These are phyloP conservation scores for Phtheirospermum japonicum DNA, from an alignment of 257 asterid genomes.

Conservation along the genomic window DNA sequence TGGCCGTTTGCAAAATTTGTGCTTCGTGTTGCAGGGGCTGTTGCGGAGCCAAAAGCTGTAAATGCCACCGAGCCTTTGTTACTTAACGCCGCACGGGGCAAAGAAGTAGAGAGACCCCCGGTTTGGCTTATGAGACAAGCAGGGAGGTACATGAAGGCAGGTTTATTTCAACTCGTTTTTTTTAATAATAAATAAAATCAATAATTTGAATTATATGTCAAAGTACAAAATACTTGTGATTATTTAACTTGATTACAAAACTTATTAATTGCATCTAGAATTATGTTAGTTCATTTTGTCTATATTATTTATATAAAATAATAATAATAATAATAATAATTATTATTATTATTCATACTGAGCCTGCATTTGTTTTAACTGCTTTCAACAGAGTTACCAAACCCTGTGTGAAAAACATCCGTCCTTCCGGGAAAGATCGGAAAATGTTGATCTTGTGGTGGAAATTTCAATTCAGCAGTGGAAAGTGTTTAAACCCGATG, in stretches of 20 bases:
- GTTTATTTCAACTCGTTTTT: conserved; percentile 42
- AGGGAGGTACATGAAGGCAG: conserved; percentile 99
- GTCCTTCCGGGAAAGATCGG: conserved; percentile 95
- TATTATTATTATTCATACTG: conserved; percentile 24
- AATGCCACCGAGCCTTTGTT: conserved; percentile 78
- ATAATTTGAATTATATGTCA: not conserved
- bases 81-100: conserved; percentile 84
- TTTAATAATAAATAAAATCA: not conserved
- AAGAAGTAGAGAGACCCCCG: conserved; percentile 94
- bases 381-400: conserved; percentile 80
- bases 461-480: conserved; percentile 98
- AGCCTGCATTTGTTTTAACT: conserved; percentile 26
- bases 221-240: not conserved
- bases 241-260: no score
- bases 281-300: not conserved
- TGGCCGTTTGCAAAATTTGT: not conserved
- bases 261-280: no score
- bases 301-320: not conserved
- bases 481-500: conserved; percentile 92
- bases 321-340: not conserved
- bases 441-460: conserved; percentile 97
- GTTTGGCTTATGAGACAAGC: conserved; percentile 99
- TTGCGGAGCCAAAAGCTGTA: conserved; percentile 77
- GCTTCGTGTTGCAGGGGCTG: conserved; percentile 48
- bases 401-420: conserved; percentile 89